Conservation (phyloP, 495 filamentous ascomycete genomes). For the Penicillium bovifimosum region DNA sequence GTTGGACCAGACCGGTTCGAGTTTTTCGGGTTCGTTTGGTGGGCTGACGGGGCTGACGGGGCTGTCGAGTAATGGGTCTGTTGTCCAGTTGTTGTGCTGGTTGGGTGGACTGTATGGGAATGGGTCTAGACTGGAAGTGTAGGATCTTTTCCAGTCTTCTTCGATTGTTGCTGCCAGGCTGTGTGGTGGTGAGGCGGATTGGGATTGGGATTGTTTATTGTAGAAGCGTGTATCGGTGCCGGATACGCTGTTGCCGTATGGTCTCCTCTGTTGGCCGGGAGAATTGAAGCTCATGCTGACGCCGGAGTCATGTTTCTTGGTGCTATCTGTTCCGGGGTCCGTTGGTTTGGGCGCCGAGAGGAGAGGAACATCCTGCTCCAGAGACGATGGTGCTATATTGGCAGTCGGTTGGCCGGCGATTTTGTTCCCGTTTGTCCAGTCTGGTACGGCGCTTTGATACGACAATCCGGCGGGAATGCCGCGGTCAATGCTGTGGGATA, state of each 20-base stretch:
- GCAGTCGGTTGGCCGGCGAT: neutral
- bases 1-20: neutral
- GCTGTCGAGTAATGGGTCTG: neutral
- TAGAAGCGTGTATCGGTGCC: conserved; percentile 16
- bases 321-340: neutral
- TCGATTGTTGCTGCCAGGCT: conserved; percentile 5
- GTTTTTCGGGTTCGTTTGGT: neutral
- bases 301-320: conserved; percentile 2
- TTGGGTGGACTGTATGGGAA: conserved; percentile 22
- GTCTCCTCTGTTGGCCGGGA: neutral
- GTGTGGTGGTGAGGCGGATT: conserved; percentile 9
- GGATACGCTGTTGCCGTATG: conserved; percentile 1
- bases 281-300: conserved; percentile 7
- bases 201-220: conserved; percentile 3
- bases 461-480: conserved; percentile 18
- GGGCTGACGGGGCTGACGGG: neutral
- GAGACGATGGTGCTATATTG: neutral
- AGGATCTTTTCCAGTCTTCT: conserved; percentile 7
- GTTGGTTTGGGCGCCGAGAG: neutral
- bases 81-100: conserved; percentile 2
- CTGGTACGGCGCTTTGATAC: conserved; percentile 1
- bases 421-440: neutral
- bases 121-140: conserved; percentile 9
- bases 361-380: neutral
- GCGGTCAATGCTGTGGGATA: conserved; percentile 24